Evolutionary conservation across 2,329 filamentous ascomycete species (phyloP).

Genomic region (Aspergillus proliferans): DNA sequence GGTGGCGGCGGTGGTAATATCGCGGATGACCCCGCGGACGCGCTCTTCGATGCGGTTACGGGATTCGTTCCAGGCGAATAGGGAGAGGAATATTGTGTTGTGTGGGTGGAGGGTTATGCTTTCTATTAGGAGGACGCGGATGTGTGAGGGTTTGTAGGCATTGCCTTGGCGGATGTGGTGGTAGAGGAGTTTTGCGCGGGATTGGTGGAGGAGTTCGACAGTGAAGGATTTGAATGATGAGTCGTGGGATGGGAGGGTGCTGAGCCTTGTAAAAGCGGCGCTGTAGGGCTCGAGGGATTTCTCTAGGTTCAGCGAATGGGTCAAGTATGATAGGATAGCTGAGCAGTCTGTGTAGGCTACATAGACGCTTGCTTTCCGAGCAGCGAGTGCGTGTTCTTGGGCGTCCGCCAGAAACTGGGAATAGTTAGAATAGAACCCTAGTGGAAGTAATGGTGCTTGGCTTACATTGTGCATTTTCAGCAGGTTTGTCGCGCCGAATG

Average conservation of each 20-base stretch:
- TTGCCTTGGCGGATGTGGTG: conserved; percentile 57
- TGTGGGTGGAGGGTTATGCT: conserved; percentile 62
- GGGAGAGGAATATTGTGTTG: conserved; percentile 68
- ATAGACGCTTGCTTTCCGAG: conserved; percentile 45
- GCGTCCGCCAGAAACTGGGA: conserved; percentile 48
- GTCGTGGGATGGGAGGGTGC: conserved; percentile 37
- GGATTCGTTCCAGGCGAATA: conserved; percentile 69
- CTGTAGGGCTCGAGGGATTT: conserved; percentile 34
- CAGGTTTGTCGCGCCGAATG: conserved; percentile 26
- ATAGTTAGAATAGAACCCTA: conserved; percentile 41
- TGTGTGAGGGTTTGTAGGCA: conserved; percentile 60
- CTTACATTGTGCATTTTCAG: conserved; percentile 37
- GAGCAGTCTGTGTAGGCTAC: conserved; percentile 55
- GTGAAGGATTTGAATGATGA: conserved; percentile 25
- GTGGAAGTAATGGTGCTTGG: conserved; percentile 3
- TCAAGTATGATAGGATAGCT: conserved; percentile 63
- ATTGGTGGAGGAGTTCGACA: conserved; percentile 62
- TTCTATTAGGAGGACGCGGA: conserved; percentile 56
- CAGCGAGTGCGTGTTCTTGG: conserved; percentile 53
- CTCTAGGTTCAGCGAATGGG: conserved; percentile 29
- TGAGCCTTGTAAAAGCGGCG: conserved; percentile 40
- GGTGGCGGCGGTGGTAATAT: conserved; percentile 20
- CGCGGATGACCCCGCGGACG: conserved; percentile 59
- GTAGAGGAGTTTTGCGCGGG: conserved; percentile 59
- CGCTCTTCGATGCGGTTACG: conserved; percentile 69